Evolutionary conservation across 768 basidiomycete species (phyloP), one percentile per base, ranked within the genome.

Genomic region (Termitomyces sp.): DNA sequence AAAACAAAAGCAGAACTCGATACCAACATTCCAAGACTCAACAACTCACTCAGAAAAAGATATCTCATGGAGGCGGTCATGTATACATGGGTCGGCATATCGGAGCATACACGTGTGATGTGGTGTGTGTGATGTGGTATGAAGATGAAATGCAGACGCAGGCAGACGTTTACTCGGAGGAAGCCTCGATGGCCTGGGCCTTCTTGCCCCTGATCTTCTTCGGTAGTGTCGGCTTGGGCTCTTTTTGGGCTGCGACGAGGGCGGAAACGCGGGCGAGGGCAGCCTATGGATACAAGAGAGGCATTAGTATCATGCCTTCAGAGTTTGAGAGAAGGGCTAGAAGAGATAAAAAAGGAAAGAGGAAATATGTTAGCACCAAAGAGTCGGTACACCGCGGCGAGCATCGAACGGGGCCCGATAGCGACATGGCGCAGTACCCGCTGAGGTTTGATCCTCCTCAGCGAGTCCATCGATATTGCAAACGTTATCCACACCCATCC

Each of bases 401-500:
- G 79, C 71, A 76, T 75, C 80, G 81, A 81, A 88, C 86, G 85
- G 80, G 73, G 77, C 73, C 87, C 87, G 88, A 90, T 89, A 90
- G 88, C 87, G 87, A 88, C 83, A 84, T 82, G 86, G 82, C 78
- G 81, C 79, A 78, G 62, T 82, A 73, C 77, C 79, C 78, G 72
- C 69, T 68, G 75, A 73, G 79, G 80, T 81, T 85, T 87, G 88
- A 87, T 85, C 84, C 80, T 70, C 81, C 81, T 79, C 48, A 69
- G 62, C 69, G 73, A 73, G 74, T 69, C 72, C 73, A 74, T 80
- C 80, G 67, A 75, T 94, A 75, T 94, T 87, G 91, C 91, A 94
- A 84, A 90, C 90, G 77, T 91, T 62, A 88, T 94, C 91, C 90
- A 94, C 91, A 84, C 91, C 90, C 90, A 83, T 78, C 90, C 81